Conservation (phyloP, 1,284 basidiomycete genomes). For the Boletus semigastroideus region DNA sequence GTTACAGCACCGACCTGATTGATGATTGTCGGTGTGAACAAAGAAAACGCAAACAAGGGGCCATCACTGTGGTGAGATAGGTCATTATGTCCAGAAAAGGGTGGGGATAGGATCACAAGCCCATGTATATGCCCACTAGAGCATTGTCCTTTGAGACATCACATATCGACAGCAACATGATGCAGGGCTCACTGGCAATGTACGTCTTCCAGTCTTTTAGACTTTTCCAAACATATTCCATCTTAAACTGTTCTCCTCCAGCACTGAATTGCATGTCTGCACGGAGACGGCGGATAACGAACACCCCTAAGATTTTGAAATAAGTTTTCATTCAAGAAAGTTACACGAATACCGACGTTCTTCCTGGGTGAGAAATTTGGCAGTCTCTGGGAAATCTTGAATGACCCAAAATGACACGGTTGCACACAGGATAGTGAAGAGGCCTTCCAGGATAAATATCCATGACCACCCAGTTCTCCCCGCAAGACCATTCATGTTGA, state of each 20-base stretch:
- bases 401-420: constrained; percentile 54
- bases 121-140: constrained; percentile 49
- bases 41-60: constrained; percentile 53
- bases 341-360: constrained; percentile 39
- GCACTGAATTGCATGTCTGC: constrained; percentile 48
- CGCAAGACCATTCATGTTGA: constrained; percentile 67
- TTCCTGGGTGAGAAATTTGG: constrained; percentile 50
- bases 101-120: constrained; percentile 34
- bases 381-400: constrained; percentile 59
- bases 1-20: constrained; percentile 36
- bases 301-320: constrained; percentile 35
- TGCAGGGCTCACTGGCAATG: constrained; percentile 39
- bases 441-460: constrained; percentile 79
- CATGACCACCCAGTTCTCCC: constrained; percentile 50
- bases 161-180: background rate
- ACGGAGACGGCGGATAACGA: constrained; percentile 48
- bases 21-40: constrained; percentile 57
- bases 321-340: background rate
- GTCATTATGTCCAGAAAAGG: background rate
- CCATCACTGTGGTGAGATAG: constrained; percentile 36
- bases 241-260: constrained; percentile 49
- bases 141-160: background rate
- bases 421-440: constrained; percentile 60
- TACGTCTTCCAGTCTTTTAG: constrained; percentile 55
- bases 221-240: constrained; percentile 46